Evolutionary conservation across 2,329 filamentous ascomycete genomes (phyloP).

Genomic region (Fusarium chuoi): DNA sequence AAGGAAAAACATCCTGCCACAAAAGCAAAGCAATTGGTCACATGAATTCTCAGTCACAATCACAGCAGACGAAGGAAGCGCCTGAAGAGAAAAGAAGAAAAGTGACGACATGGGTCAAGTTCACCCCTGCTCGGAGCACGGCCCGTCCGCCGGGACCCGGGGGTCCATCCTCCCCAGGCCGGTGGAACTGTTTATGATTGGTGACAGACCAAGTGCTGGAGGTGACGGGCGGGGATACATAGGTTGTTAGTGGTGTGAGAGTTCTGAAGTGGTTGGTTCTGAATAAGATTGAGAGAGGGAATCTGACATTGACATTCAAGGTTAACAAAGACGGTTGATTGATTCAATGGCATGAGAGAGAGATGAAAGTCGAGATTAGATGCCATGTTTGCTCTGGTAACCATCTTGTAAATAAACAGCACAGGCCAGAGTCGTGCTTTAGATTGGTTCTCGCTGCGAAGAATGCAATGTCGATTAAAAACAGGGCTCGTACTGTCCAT

Average conservation of each 20-base stretch:
- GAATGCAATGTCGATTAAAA: constrained; percentile 4
- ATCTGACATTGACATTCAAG: not conserved
- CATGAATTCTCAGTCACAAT: constrained; percentile 27
- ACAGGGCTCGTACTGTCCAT: not conserved
- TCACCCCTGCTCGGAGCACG: constrained; percentile 30
- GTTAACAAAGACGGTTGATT: not conserved
- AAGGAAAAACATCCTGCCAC: not conserved
- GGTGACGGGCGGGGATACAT: constrained; percentile 18
- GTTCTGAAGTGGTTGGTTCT: not conserved
- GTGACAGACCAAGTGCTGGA: constrained; percentile 13
- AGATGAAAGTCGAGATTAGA: not conserved
- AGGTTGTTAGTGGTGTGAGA: constrained; percentile 16
- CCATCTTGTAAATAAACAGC: constrained; percentile 23
- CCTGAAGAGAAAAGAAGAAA: not conserved
- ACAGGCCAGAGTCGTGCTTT: constrained; percentile 28
- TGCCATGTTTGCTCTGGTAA: constrained; percentile 18
- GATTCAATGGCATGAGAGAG: constrained; percentile 1
- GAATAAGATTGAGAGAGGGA: not conserved
- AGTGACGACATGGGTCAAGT: constrained; percentile 35
- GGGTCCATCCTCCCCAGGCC: constrained; percentile 43
- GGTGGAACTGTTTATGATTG: constrained; percentile 44
- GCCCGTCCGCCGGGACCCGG: constrained; percentile 39
- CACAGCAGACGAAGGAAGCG: not conserved
- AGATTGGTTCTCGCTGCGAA: not conserved
- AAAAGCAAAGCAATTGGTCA: constrained; percentile 23